Percentiles rank a stretch among this genome's conserved stretches.
Evolutionary conservation across 2,329 filamentous ascomycete species (phyloP).

Genomic region (Massarina eburnea): DNA sequence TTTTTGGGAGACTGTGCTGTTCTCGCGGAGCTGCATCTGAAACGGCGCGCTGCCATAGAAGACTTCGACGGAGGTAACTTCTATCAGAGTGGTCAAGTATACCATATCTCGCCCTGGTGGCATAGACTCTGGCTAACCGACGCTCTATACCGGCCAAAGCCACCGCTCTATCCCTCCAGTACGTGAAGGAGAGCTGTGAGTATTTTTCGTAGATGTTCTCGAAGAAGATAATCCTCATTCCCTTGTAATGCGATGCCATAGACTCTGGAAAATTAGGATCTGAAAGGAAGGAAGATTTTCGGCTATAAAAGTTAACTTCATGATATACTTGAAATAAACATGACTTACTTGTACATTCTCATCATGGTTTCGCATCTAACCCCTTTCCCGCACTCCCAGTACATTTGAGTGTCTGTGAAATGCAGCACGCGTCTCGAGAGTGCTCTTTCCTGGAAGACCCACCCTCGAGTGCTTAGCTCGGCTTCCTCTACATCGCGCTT

Average conservation of each 20-base stretch:
- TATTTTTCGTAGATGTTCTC: constrained; percentile 31
- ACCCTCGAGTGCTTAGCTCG: constrained; percentile 20
- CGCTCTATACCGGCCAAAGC: constrained; percentile 39
- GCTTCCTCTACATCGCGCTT: constrained; percentile 9
- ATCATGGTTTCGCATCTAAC: constrained; percentile 19
- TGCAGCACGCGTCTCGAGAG: constrained; percentile 19
- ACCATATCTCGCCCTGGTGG: constrained; percentile 30
- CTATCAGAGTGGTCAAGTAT: constrained; percentile 28
- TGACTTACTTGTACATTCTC: constrained; percentile 15
- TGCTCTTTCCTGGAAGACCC: constrained; percentile 22
- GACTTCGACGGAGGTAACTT: constrained; percentile 26
- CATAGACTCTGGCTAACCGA: constrained; percentile 23
- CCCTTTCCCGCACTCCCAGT: constrained; percentile 21
- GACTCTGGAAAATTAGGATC: constrained; percentile 27
- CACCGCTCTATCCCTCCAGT: constrained; percentile 26
- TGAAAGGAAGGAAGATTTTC: constrained; percentile 20
- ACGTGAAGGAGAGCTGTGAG: constrained; percentile 28
- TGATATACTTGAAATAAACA: background rate
- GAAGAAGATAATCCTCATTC: constrained; percentile 19
- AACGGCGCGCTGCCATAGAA: constrained; percentile 37
- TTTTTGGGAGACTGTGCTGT: background rate
- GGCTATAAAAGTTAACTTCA: constrained; percentile 1
- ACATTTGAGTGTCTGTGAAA: constrained; percentile 19
- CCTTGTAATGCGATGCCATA: constrained; percentile 4
- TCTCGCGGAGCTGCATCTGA: no score